Evolutionary conservation across 371 early-diverging fungal genomes (phyloP).

Genomic region (Saksenaea oblongispora): DNA sequence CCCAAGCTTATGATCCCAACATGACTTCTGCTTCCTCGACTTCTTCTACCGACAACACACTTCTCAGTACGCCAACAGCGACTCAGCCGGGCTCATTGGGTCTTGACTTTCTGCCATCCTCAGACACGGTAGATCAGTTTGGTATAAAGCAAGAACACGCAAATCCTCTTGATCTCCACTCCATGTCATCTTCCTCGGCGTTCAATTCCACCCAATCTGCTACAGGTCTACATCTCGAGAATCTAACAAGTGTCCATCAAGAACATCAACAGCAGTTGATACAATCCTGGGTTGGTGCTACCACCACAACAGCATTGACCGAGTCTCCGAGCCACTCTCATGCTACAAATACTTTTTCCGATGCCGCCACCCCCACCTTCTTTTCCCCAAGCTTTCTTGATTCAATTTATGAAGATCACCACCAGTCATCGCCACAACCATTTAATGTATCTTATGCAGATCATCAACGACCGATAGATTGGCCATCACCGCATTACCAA

Average conservation of each 20-base stretch:
- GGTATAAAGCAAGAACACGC: not conserved
- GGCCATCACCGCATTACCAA: not conserved
- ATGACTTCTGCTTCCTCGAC: not conserved
- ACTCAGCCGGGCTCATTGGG: not conserved
- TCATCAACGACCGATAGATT: constrained; percentile 4
- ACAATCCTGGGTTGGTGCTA: constrained; percentile 24
- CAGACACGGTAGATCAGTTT: not conserved
- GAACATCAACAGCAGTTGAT: constrained; percentile 21
- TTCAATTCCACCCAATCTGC: constrained; percentile 8
- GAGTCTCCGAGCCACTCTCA: constrained; percentile 6
- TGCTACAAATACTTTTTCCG: not conserved
- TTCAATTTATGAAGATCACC: constrained; percentile 53
- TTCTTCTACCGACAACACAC: not conserved
- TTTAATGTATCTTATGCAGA: not conserved
- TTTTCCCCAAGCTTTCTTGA: constrained; percentile 72
- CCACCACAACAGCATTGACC: not conserved
- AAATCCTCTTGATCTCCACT: not conserved
- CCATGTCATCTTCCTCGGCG: not conserved
- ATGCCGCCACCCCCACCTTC: constrained; percentile 63
- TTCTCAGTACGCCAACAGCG: not conserved
- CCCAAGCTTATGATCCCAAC: not conserved
- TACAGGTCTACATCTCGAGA: constrained; percentile 8
- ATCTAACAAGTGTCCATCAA: constrained; percentile 17
- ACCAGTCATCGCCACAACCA: constrained; percentile 14
- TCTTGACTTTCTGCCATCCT: constrained; percentile 8